These are phyloP conservation scores for Suillus bovinus DNA, from an alignment of 768 basidiomycete genomes.

Conservation along the genomic window DNA sequence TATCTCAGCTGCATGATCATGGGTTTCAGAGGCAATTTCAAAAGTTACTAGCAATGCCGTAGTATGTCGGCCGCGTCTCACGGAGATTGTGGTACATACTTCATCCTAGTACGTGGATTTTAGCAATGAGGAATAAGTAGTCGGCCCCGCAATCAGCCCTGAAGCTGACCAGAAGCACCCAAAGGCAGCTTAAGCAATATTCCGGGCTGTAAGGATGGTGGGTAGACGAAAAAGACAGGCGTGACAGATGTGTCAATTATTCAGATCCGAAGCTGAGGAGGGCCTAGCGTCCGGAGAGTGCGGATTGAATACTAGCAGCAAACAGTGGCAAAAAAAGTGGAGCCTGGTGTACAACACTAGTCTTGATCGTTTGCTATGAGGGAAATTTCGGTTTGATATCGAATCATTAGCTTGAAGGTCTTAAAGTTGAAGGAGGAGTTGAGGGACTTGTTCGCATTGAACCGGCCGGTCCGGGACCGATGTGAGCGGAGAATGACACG, in stretches of 20 bases:
- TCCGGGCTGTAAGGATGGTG: not conserved
- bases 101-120: not conserved
- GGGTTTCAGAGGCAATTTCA: not conserved
- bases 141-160: not conserved
- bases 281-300: constrained; percentile 9
- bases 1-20: not conserved
- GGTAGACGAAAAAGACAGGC: constrained; percentile 6
- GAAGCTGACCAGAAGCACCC: not conserved
- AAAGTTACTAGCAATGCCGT: not conserved
- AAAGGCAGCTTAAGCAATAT: not conserved
- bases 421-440: not conserved
- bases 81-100: constrained; percentile 10
- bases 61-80: constrained; percentile 7
- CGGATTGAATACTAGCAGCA: not conserved
- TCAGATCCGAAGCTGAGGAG: constrained; percentile 7
- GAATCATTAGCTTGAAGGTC: not conserved
- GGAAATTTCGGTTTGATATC: not conserved
- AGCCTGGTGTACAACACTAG: not conserved
- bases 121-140: not conserved
- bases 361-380: not conserved
- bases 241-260: constrained; percentile 9
- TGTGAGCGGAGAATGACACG: constrained; percentile 33
- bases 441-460: constrained; percentile 21
- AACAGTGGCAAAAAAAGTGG: not conserved
- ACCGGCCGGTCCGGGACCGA: constrained; percentile 26